phyloP scores from a whole-genome alignment of 139 green algal genomes.

The Spirogloea muscicola region DNA sequence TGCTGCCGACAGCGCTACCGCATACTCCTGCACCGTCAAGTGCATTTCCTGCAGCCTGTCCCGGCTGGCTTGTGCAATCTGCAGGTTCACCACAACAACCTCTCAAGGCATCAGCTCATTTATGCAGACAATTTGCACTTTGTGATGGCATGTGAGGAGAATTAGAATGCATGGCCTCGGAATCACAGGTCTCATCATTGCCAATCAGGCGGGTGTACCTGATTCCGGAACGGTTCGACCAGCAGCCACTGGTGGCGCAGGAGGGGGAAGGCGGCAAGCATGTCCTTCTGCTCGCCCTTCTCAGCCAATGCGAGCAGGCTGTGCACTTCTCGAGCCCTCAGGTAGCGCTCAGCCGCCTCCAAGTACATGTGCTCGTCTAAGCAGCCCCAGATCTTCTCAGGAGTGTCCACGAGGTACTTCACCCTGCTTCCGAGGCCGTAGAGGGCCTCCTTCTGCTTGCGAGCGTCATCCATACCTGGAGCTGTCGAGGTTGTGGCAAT shows the following conservation, averaged over 20 bases:
- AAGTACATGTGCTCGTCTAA: slow-evolving; percentile 76
- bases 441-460: slow-evolving; percentile 13
- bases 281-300: slow-evolving; percentile 7
- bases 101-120: neutral
- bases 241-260: slow-evolving; percentile 82
- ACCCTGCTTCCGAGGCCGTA: slow-evolving; percentile 72
- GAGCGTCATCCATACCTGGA: neutral
- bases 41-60: slow-evolving; percentile 34
- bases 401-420: slow-evolving; percentile 94
- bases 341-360: slow-evolving; percentile 71
- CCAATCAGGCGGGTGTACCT: no score
- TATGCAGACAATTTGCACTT: neutral
- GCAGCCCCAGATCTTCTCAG: slow-evolving; percentile 92
- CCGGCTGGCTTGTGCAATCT: slow-evolving; percentile 34
- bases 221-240: slow-evolving; percentile 75
- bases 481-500: slow-evolving; percentile 7
- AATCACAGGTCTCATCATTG: no score
- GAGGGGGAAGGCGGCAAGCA: slow-evolving; percentile 73
- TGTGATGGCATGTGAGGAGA: neutral
- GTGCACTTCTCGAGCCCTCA: slow-evolving; percentile 68
- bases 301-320: neutral
- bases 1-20: slow-evolving; percentile 53
- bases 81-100: neutral
- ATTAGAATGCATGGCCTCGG: neutral
- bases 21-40: slow-evolving; percentile 45